These are phyloP conservation scores for Pseudocercospora musae DNA, from an alignment of 2,329 filamentous ascomycete species.

Conservation along the genomic window DNA sequence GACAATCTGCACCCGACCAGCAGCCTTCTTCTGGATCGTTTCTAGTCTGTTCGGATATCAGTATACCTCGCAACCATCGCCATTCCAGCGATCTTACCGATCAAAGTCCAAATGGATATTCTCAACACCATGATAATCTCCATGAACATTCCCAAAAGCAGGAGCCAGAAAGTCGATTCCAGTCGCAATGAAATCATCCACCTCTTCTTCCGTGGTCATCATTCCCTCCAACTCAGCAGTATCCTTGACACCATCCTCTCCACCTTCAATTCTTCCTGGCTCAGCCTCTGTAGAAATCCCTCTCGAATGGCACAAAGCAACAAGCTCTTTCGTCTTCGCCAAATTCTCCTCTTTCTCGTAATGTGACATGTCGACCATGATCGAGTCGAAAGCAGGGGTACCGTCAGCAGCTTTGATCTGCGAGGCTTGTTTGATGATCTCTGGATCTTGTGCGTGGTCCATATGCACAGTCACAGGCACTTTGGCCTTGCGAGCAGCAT, in stretches of 20 bases:
- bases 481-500: constrained; percentile 41
- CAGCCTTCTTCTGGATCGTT: constrained; percentile 49
- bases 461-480: constrained; percentile 48
- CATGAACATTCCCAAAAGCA: constrained; percentile 74
- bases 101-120: constrained; percentile 61
- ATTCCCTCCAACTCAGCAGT: constrained; percentile 57
- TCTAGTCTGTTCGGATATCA: constrained; percentile 34
- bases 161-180: constrained; percentile 73
- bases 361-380: constrained; percentile 77
- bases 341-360: constrained; percentile 70
- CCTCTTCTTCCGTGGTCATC: constrained; percentile 67
- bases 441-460: constrained; percentile 47
- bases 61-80: background rate
- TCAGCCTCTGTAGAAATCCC: constrained; percentile 70
- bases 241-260: constrained; percentile 72
- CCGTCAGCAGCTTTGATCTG: constrained; percentile 36
- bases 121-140: constrained; percentile 67
- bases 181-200: constrained; percentile 65
- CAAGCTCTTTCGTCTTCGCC: constrained; percentile 59
- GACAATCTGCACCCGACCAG: constrained; percentile 50
- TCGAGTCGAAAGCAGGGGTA: constrained; percentile 59
- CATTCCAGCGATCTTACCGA: constrained; percentile 28
- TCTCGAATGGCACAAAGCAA: constrained; percentile 60
- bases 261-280: constrained; percentile 67
- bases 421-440: constrained; percentile 32